Base-by-base conservation (phyloP, 2,329 filamentous ascomycete genomes). In the Fusarium sublunatum region DNA sequence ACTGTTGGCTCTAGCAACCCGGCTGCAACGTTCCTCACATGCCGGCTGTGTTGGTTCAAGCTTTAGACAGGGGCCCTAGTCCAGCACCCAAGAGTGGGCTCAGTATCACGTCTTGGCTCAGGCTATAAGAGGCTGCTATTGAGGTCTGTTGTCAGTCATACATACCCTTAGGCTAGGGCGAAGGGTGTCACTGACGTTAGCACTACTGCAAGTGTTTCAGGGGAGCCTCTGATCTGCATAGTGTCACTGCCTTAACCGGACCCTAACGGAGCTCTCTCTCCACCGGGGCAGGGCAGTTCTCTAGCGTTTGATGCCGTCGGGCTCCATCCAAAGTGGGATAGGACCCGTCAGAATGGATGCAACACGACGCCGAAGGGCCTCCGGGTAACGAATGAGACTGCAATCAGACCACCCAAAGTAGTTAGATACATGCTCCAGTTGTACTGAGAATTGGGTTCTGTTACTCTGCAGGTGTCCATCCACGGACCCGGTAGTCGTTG, bases 1-100 rank as follows among this genome's bases (percentile, higher is more conserved):
- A 9, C 54, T 59, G 56, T 53, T 59, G 56, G 56, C 40, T 59
- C 46, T 59, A 59, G 26, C 13, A 40, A 26, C 8, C 11, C 7
- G 15, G 34, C 7, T 52, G 46, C 8, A 52, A 26, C 25, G 25
- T 44, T 11, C 45, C 19, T 19, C 19, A 19, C 6, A 53, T 34
- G 25, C 13, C 39, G 45, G 35, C 22, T 29, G 34, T 45, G 43
- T 49, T 38, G 24, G 46, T 22, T 25, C 25, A 11, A 22, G 11
- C 19, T 31, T 6, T 13, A 25, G 12, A 34, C 34, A 31, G 13
- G 34, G 41, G 25, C n/a, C 28, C 15, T 5, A 4, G 22, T 15
- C 38, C n/a, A 50, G 25, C 29, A 19, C n/a, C 24, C 12, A 6
- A 11, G 10, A 32, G 40, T 31, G 24, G 26, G n/a, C 55, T 53